Base-by-base conservation (phyloP, 2,329 filamentous ascomycete genomes). In the Arthrobotrys entomopaga region DNA sequence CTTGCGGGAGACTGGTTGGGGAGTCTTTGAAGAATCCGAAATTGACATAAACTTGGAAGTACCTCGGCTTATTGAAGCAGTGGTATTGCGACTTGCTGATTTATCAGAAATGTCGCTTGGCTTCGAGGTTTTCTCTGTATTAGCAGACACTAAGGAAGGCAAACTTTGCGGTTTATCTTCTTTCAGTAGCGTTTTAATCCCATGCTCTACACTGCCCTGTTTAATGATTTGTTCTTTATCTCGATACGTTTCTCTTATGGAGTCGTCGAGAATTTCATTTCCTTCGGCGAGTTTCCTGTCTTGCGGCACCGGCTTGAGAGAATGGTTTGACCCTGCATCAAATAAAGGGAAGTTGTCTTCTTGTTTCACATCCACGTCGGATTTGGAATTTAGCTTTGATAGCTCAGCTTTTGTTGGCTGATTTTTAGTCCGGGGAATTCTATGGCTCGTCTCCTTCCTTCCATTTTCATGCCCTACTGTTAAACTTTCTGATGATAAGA, bases 291-390 rank as follows among this genome's bases (percentile, higher is more conserved):
- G 5, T 19, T 24, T 7, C 24, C 40, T 67, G 7, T 67, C 70
- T 6, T 63, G 63, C 22, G 22, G 34, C 8, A 10, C 29, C 29
- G 24, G 10, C 16, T 49, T 66, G 15, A 52, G 43, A 10, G 34
- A n/a, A 22, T 22, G 43, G 10, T 34, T 48, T 43, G 24, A 42
- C 19, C 59, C 54, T 46, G 58, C 5, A 46, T 67, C 70, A n/a
- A 74, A 65, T 3, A 52, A 34, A 4, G 50, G 29, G n/a, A 43
- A 26, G n/a, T 63, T 74, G 20, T 67, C 63, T 29, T 74, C 70
- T 19, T 63, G 63, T 19, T 66, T 74, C 26, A 67, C 46, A 34
- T 67, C 34, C 24, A 19, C 26, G 5, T 74, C 70, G 19, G 50
- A 19, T 29, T 52, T 67, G 16, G 38, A n/a, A 5, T 15, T 1